These are phyloP conservation scores for Blastobotrys peoriensis DNA, from an alignment of 805 yeast genomes.

Conservation along the genomic window DNA sequence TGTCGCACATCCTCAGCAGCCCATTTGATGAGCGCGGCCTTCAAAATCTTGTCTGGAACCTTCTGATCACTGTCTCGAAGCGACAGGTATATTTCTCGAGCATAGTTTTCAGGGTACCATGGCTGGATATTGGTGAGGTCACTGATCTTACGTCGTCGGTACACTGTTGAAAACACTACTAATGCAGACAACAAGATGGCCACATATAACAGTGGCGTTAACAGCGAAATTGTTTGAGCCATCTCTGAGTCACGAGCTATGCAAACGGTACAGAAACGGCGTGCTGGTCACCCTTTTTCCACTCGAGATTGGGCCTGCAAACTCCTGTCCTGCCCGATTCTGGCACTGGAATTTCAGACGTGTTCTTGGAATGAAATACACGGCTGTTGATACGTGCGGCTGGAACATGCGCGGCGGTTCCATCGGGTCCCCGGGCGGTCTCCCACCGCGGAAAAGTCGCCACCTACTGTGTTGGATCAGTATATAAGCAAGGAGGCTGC, in stretches of 20 bases:
- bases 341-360: too few species aligned
- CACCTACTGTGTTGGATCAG: too few species aligned
- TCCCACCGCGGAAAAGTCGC: too few species aligned
- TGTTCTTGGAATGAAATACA: too few species aligned
- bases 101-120: slow-evolving; percentile 60
- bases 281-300: too few species aligned
- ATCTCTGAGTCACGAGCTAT: slow-evolving; percentile 15
- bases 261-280: too few species aligned
- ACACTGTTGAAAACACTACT: slow-evolving; percentile 59
- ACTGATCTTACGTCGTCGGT: slow-evolving; percentile 50
- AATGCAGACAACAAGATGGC: slow-evolving; percentile 61
- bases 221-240: slow-evolving; percentile 44
- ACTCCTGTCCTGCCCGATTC: too few species aligned
- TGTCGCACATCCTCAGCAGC: slow-evolving; percentile 88
- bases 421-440: too few species aligned
- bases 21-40: slow-evolving; percentile 59
- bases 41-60: slow-evolving; percentile 72
- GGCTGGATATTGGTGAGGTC: slow-evolving; percentile 59
- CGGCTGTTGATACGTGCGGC: too few species aligned
- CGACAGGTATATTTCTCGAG: slow-evolving; percentile 56
- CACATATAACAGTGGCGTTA: slow-evolving; percentile 73
- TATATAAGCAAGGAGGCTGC: too few species aligned
- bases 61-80: slow-evolving; percentile 48
- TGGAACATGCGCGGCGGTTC: too few species aligned
- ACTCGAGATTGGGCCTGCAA: too few species aligned